These are phyloP conservation scores for Ramaria sp. DNA, from an alignment of 768 basidiomycete genomes.

Conservation along the genomic window DNA sequence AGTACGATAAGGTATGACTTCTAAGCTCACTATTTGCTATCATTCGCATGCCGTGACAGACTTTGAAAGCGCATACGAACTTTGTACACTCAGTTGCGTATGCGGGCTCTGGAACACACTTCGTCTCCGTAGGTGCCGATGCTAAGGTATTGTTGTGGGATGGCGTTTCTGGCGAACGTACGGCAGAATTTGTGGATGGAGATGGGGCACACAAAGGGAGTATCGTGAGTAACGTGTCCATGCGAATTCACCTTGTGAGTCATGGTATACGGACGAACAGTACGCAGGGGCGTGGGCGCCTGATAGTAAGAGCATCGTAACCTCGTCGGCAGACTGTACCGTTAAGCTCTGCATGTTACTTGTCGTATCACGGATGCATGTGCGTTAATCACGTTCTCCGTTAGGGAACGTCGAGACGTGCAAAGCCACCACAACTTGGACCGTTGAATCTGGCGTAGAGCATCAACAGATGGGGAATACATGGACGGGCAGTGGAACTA, in stretches of 20 bases:
- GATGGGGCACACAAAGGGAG: constrained; percentile 53
- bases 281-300: constrained; percentile 64
- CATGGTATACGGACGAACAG: constrained; percentile 17
- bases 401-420: constrained; percentile 74
- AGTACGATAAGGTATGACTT: constrained; percentile 62
- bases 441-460: constrained; percentile 58
- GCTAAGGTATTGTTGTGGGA: constrained; percentile 82
- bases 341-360: constrained; percentile 69
- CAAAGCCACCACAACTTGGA: constrained; percentile 60
- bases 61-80: constrained; percentile 80
- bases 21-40: neutral
- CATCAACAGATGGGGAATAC: constrained; percentile 83
- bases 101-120: constrained; percentile 69
- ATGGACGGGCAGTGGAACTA: constrained; percentile 62
- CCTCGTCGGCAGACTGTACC: constrained; percentile 78
- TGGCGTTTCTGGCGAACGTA: constrained; percentile 75
- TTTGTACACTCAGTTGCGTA: constrained; percentile 89
- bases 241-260: neutral
- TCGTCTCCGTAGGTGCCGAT: constrained; percentile 86
- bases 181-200: constrained; percentile 53
- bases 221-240: constrained; percentile 40
- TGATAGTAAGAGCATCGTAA: constrained; percentile 62
- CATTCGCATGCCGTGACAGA: constrained; percentile 27
- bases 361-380: neutral
- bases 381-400: neutral